phyloP scores from a whole-genome alignment of 495 filamentous ascomycete species.

The Aspergillus incahuasiensis region DNA sequence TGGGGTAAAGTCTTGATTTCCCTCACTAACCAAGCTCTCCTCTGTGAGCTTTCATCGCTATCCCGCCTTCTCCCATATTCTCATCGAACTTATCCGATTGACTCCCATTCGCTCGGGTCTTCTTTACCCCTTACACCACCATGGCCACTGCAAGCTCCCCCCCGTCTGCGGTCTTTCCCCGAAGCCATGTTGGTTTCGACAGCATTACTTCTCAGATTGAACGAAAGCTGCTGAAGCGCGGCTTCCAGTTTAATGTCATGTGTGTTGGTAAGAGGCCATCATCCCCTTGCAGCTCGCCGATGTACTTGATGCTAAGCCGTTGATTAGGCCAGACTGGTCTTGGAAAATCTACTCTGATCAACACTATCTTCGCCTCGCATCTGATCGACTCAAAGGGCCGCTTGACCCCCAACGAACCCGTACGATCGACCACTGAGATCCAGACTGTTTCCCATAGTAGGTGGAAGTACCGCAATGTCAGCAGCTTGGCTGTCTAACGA shows the following conservation, averaged over 20 bases:
- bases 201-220: constrained; percentile 98
- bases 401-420: constrained; percentile 81
- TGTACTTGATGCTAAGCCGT: constrained; percentile 12
- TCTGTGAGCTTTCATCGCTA: background rate
- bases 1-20: constrained; percentile 14
- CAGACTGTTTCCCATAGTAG: constrained; percentile 89
- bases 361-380: constrained; percentile 99
- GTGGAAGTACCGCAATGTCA: constrained; percentile 21
- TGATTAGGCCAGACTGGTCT: constrained; percentile 89
- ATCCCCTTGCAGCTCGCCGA: background rate
- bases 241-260: constrained; percentile 99
- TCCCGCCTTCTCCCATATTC: constrained; percentile 1
- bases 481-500: background rate
- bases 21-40: constrained; percentile 2
- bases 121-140: constrained; percentile 18
- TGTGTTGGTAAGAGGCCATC: constrained; percentile 79
- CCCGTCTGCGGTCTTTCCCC: constrained; percentile 69
- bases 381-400: constrained; percentile 98
- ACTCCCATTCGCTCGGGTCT: constrained; percentile 4
- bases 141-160: constrained; percentile 52
- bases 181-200: constrained; percentile 98
- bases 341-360: constrained; percentile 98
- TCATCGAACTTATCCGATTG: background rate
- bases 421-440: constrained; percentile 96
- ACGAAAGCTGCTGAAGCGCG: constrained; percentile 98